A percentile compares a stretch with the other conserved stretches of the same genome.
Conservation (phyloP, 257 asterid species). For the Avicennia marina region DNA sequence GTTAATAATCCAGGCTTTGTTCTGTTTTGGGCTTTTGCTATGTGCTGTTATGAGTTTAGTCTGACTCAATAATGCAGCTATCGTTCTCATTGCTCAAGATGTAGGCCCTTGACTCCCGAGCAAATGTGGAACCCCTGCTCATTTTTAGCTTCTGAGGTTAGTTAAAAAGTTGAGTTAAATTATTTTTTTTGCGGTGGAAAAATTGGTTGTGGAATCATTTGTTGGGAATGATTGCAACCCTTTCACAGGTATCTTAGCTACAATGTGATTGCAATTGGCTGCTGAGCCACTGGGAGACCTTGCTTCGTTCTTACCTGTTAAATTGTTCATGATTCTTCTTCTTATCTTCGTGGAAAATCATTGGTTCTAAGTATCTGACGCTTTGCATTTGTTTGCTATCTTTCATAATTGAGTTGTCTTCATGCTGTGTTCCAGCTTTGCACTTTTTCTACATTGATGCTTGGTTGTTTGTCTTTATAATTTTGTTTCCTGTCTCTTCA, state of each 20-base stretch:
- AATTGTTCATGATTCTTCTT: slow-evolving; percentile 1
- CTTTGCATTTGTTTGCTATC: slow-evolving; percentile 4
- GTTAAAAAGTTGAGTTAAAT: slow-evolving; percentile 21
- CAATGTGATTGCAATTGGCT: slow-evolving; percentile 21
- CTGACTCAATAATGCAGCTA: slow-evolving; percentile 8
- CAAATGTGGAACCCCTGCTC: slow-evolving; percentile 7
- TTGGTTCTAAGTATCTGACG: slow-evolving; percentile 3
- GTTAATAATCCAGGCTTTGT: slow-evolving; percentile 15
- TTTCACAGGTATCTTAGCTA: not conserved
- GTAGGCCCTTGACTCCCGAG: slow-evolving; percentile 27
- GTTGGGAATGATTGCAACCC: slow-evolving; percentile 19
- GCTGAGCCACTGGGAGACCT: slow-evolving; percentile 8
- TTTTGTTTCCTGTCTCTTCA: not conserved
- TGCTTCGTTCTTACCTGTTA: slow-evolving; percentile 16
- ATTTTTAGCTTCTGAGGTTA: slow-evolving; percentile 23
- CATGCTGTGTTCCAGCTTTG: not conserved
- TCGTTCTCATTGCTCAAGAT: slow-evolving; percentile 23
- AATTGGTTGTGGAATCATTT: slow-evolving; percentile 23
- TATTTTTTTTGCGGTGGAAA: not conserved
- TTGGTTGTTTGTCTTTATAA: not conserved
- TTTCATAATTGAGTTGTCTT: not conserved
- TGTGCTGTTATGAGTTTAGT: slow-evolving; percentile 11
- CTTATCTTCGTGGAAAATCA: not conserved
- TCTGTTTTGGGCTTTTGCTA: slow-evolving; percentile 12
- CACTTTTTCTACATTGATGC: not conserved